These are phyloP conservation scores for Anisodus tanguticus DNA, from an alignment of 257 asterid species.

Conservation along the genomic window DNA sequence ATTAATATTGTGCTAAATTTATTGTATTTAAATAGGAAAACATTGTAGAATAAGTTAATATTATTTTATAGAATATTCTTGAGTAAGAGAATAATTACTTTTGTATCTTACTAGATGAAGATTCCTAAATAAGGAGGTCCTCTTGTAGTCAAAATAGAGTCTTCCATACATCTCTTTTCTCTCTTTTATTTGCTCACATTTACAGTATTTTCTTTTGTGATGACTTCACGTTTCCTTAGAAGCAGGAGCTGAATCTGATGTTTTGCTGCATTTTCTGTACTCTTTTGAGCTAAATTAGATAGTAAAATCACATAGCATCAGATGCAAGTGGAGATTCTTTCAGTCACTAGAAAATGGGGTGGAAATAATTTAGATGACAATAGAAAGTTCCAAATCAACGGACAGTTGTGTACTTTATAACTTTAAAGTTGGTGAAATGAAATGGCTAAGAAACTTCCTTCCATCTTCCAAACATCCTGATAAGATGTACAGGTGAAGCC, in stretches of 20 bases:
- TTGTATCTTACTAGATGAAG: not conserved
- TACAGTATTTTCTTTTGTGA: not conserved
- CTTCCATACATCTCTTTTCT: not conserved
- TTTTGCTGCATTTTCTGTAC: not conserved
- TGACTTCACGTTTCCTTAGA: not conserved
- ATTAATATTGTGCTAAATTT: not conserved
- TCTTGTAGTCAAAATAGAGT: not conserved
- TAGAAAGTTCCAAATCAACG: not conserved
- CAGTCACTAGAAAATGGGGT: not conserved
- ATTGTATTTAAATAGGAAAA: not conserved
- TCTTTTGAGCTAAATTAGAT: not conserved
- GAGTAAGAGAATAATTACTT: not conserved
- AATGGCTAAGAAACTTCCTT: not conserved
- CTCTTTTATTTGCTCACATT: not conserved
- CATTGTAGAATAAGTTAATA: not conserved
- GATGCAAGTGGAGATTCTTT: not conserved
- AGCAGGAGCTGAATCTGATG: not conserved
- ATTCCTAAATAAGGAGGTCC: not conserved
- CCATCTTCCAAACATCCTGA: not conserved
- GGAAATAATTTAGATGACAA: not conserved
- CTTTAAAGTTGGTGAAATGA: not conserved
- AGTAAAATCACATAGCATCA: not conserved
- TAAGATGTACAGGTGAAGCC: not conserved
- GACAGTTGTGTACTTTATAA: not conserved
- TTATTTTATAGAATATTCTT: not conserved